These are phyloP conservation scores for Nicotiana tomentosiformis DNA, from an alignment of 257 asterid genomes.

Conservation along the genomic window DNA sequence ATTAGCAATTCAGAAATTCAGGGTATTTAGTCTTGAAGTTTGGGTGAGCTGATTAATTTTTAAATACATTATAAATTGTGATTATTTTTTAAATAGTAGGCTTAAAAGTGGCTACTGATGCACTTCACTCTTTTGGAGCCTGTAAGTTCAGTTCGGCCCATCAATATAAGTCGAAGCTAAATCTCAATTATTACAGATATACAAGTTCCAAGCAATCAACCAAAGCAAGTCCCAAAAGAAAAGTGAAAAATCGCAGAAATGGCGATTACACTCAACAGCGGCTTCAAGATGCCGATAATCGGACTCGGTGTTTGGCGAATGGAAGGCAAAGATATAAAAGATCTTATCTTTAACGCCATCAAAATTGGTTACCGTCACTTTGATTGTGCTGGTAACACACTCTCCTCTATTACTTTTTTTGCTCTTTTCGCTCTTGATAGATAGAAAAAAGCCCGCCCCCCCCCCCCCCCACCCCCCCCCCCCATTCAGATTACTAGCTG, in stretches of 20 bases:
- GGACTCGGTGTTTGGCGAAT: conserved; percentile 57
- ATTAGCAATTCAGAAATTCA: too few relatives aligned
- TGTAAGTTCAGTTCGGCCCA: not conserved
- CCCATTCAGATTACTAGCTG: not conserved
- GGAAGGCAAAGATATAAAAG: conserved; percentile 42
- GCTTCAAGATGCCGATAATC: conserved; percentile 40
- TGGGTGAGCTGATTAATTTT: too few relatives aligned
- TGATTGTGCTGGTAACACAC: conserved; percentile 46
- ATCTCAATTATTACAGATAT: too few relatives aligned
- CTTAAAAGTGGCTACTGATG: too few relatives aligned
- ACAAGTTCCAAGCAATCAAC: not conserved
- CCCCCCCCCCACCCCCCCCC: too few relatives aligned
- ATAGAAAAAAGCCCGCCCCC: not conserved
- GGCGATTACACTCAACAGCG: conserved; percentile 36
- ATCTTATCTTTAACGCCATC: conserved; percentile 38
- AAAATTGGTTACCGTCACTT: conserved; percentile 55
- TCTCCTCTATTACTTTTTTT: too few relatives aligned
- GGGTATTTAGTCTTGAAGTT: too few relatives aligned
- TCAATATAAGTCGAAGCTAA: not conserved
- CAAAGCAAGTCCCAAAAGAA: not conserved
- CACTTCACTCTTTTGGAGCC: not conserved
- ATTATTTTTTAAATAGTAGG: too few relatives aligned
- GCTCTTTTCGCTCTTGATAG: not conserved
- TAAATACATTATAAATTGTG: too few relatives aligned
- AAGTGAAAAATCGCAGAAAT: conserved; percentile 10